Evolutionary conservation across 495 filamentous ascomycete species (phyloP), one percentile per base, ranked within the genome.

Genomic region (Pseudotulostoma volvatum): DNA sequence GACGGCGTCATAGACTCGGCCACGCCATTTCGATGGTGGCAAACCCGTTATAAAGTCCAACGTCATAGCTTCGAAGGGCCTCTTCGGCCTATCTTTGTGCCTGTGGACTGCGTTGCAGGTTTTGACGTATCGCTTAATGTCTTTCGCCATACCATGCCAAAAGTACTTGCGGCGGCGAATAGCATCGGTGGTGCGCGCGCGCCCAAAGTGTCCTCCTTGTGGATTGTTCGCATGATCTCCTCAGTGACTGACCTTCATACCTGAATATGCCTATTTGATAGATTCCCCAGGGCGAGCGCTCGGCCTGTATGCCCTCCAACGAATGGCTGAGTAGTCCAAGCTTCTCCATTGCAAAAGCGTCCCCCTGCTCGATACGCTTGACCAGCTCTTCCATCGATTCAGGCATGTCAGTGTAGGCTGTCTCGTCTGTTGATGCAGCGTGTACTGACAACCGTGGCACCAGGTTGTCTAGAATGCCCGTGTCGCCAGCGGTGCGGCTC

Each of bases 31-130:
- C 2, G 31, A 31, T 9, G 30, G 19, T 2, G 43, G 40, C 8
- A 53, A 33, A 9, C 28, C 31, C n/a, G 30, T 44, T 4, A 53
- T 51, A 14, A 51, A 51, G 11, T 53, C 37, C 17, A 53, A 28
- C 1, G 23, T 33, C 7, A 53, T 16, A 18, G 41, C 18, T 17
- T 45, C 32, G 31, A 31, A 49, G 1, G 19, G 31, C 23, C 18
- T 31, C 9, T 31, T 19, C 14, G n/a, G 38, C n/a, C n/a, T n/a
- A n/a, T n/a, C n/a, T n/a, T n/a, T n/a, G n/a, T n/a, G n/a, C n/a
- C n/a, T n/a, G n/a, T n/a, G n/a, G n/a, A n/a, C n/a, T n/a, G n/a
- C n/a, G n/a, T n/a, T n/a, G n/a, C n/a, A 46, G 44, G n/a, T 21
- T 36, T 8, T 50, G 32, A 3, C 40, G 38, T 28, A 28, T 28